Conservation (phyloP, 257 asterid species). For the Buddleja alternifolia region DNA sequence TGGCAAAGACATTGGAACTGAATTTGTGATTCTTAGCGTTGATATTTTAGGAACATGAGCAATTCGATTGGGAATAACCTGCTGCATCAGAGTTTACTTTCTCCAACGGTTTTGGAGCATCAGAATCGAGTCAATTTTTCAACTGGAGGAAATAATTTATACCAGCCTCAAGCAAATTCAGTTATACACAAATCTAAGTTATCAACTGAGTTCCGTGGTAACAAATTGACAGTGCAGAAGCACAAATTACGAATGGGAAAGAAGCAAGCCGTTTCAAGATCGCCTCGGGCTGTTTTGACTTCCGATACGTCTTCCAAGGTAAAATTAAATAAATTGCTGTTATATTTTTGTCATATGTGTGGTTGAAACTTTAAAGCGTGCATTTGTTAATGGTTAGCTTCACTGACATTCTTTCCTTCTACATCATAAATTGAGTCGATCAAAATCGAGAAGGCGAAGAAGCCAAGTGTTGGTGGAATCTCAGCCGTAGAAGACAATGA, state of each 20-base stretch:
- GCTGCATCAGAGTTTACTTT: slow-evolving; percentile 69
- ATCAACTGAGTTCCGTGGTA: slow-evolving; percentile 62
- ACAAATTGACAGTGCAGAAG: slow-evolving; percentile 46
- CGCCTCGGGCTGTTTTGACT: slow-evolving; percentile 69
- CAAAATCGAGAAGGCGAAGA: slow-evolving; percentile 13
- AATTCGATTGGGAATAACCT: slow-evolving; percentile 77
- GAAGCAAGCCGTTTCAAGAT: slow-evolving; percentile 37
- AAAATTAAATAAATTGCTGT: slow-evolving; percentile 5
- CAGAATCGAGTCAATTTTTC: slow-evolving; percentile 65
- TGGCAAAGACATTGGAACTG: slow-evolving; percentile 23
- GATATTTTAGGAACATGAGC: slow-evolving; percentile 54
- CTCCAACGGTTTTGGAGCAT: slow-evolving; percentile 58
- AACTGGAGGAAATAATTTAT: slow-evolving; percentile 66
- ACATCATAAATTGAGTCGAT: too few species aligned
- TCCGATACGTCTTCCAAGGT: slow-evolving; percentile 69
- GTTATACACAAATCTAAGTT: slow-evolving; percentile 48
- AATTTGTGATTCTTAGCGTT: slow-evolving; percentile 26
- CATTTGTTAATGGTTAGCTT: neutral
- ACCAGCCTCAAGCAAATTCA: slow-evolving; percentile 69
- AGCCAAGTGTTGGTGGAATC: neutral
- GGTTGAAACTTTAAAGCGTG: neutral
- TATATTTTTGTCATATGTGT: neutral
- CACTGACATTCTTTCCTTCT: neutral
- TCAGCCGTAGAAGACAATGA: neutral
- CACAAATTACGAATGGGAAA: slow-evolving; percentile 62